A percentile compares a stretch with the other conserved stretches of the same genome.
Evolutionary conservation across 177 flowering plant genomes (phyloP).

Genomic region (Vitis hybrid): DNA sequence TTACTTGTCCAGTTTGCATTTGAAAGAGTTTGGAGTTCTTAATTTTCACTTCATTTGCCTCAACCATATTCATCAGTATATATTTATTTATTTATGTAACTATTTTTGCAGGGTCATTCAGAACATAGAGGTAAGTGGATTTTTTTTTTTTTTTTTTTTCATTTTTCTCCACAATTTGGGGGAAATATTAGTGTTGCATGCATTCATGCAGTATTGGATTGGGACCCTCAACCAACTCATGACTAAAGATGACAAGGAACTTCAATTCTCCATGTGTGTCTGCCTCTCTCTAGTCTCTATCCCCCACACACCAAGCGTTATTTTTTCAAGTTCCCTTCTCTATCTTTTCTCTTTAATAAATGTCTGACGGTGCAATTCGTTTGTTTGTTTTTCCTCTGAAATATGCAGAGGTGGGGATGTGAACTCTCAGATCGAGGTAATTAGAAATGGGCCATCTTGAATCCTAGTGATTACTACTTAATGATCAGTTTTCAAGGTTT

Average conservation of each 20-base stretch:
- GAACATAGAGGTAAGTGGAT: slow-evolving; percentile 27
- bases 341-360: not conserved
- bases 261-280: slow-evolving; percentile 49
- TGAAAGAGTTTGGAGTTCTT: not conserved
- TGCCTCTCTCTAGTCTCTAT: not conserved
- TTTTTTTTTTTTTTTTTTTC: not conserved
- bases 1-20: too few species aligned
- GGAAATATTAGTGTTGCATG: not conserved
- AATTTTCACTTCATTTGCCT: not conserved
- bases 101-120: slow-evolving; percentile 24
- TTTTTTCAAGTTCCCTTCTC: not conserved
- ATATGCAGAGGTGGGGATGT: not conserved
- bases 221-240: slow-evolving; percentile 30
- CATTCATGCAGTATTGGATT: slow-evolving; percentile 31
- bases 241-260: slow-evolving; percentile 35
- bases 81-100: not conserved
- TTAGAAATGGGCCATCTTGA: not conserved
- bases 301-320: too few species aligned
- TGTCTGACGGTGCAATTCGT: not conserved
- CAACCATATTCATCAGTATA: not conserved
- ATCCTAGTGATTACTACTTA: not conserved
- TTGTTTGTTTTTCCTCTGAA: not conserved
- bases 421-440: too few species aligned
- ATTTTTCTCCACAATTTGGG: not conserved
- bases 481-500: not conserved